phyloP scores from a whole-genome alignment of 2,329 filamentous ascomycete species.

The Plenodomus biglobosus region DNA sequence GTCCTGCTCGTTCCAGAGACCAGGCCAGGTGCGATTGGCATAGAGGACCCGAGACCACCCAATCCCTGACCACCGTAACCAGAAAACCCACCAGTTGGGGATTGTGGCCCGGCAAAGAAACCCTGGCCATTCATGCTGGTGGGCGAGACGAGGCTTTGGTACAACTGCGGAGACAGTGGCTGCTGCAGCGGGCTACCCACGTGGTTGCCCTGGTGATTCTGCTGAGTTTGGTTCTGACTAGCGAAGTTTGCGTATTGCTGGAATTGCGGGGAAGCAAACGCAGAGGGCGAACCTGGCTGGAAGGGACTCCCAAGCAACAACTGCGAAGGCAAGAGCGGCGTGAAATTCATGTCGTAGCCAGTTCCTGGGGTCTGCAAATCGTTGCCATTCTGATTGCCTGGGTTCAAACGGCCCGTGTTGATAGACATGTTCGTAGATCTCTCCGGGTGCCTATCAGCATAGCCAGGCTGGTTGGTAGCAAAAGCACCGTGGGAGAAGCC shows the following conservation, averaged over 20 bases:
- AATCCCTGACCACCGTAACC: slow-evolving; percentile 62
- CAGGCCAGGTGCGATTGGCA: slow-evolving; percentile 75
- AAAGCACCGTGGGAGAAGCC: slow-evolving; percentile 94
- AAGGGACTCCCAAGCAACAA: slow-evolving; percentile 94
- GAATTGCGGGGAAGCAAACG: slow-evolving; percentile 90
- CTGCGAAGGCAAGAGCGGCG: slow-evolving; percentile 90
- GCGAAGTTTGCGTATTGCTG: slow-evolving; percentile 74
- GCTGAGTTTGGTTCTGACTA: slow-evolving; percentile 59
- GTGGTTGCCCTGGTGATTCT: slow-evolving; percentile 62
- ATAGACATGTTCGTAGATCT: slow-evolving; percentile 86
- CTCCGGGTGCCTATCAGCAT: slow-evolving; percentile 83
- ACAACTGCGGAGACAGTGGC: slow-evolving; percentile 75
- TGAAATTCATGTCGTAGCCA: slow-evolving; percentile 97
- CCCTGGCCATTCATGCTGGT: slow-evolving; percentile 80
- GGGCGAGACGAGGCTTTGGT: slow-evolving; percentile 82
- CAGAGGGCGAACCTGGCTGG: slow-evolving; percentile 87
- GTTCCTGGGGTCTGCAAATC: slow-evolving; percentile 87
- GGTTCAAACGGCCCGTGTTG: slow-evolving; percentile 71
- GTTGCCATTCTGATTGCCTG: slow-evolving; percentile 58
- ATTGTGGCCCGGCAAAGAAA: slow-evolving; percentile 79
- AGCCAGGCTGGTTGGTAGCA: slow-evolving; percentile 77
- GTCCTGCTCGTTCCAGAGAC: slow-evolving; percentile 91
- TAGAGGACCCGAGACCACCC: slow-evolving; percentile 69
- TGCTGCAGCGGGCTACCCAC: slow-evolving; percentile 71
- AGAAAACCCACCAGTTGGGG: slow-evolving; percentile 75